A percentile compares a stretch with the other conserved stretches of the same genome.
phyloP scores from a whole-genome alignment of 805 yeast species.

The Metschnikowia kofuensis region DNA sequence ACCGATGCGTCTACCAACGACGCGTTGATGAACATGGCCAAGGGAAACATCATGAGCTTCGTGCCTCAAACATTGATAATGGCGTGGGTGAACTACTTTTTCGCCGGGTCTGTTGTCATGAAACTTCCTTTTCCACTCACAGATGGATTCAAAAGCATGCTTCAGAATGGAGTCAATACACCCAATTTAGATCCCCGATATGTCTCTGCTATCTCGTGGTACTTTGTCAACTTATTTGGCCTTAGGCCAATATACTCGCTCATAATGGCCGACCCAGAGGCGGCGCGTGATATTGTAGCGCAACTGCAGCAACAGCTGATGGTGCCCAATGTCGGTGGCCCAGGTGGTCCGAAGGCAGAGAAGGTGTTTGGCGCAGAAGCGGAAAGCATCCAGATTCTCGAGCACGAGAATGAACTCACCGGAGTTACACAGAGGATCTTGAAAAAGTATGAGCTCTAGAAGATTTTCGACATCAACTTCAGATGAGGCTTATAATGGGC shows the following conservation, averaged over 20 bases:
- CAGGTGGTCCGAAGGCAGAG: constrained; percentile 61
- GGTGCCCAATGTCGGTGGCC: constrained; percentile 44
- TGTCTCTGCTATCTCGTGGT: constrained; percentile 95
- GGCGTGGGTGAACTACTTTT: constrained; percentile 95
- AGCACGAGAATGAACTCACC: constrained; percentile 50
- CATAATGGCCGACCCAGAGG: constrained; percentile 51
- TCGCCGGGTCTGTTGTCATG: constrained; percentile 83
- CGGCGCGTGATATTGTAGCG: constrained; percentile 44
- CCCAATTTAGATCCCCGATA: constrained; percentile 84
- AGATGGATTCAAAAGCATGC: constrained; percentile 83
- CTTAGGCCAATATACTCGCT: constrained; percentile 75
- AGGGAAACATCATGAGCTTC: constrained; percentile 76
- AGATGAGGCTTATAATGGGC: too few relatives aligned
- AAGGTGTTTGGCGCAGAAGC: constrained; percentile 67
- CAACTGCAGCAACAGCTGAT: constrained; percentile 38
- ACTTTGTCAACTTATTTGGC: constrained; percentile 84
- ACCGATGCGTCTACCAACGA: constrained; percentile 71
- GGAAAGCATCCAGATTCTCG: constrained; percentile 65
- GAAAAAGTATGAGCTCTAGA: constrained; percentile 4
- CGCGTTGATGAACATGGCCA: constrained; percentile 70
- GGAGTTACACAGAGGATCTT: constrained; percentile 42
- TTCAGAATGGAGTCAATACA: constrained; percentile 84
- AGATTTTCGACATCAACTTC: not conserved
- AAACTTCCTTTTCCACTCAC: constrained; percentile 88
- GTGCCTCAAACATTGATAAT: constrained; percentile 90